phyloP scores from a whole-genome alignment of 805 yeast species.

The Nakazawaea pomicola region DNA sequence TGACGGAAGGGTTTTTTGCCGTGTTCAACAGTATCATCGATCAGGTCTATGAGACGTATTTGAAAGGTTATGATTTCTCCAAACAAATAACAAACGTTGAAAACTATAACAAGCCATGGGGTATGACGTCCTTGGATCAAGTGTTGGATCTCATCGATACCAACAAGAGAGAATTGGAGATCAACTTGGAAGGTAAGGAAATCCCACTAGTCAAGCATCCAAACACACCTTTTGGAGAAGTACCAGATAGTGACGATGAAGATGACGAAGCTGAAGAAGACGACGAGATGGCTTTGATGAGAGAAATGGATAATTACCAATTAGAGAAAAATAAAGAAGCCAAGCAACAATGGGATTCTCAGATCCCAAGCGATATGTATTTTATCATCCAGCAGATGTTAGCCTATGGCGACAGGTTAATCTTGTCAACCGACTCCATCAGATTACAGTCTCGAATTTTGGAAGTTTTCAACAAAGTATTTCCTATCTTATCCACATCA shows the following conservation, averaged over 20 bases:
- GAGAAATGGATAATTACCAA: conserved; percentile 16
- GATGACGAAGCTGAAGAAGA: conserved; percentile 31
- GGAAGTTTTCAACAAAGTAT: conserved; percentile 34
- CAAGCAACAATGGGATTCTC: conserved; percentile 57
- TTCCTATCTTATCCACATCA: conserved; percentile 53
- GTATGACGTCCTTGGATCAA: conserved; percentile 40
- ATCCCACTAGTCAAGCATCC: conserved; percentile 19
- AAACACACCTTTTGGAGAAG: conserved; percentile 21
- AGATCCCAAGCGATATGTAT: conserved; percentile 60
- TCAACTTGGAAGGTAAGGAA: conserved; percentile 13
- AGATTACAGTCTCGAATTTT: conserved; percentile 54
- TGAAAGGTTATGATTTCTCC: conserved; percentile 24
- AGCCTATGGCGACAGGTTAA: conserved; percentile 60
- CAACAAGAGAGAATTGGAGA: conserved; percentile 23
- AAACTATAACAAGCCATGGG: conserved; percentile 49
- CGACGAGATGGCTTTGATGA: conserved; percentile 18
- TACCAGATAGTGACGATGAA: conserved; percentile 32
- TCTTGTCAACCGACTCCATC: conserved; percentile 57
- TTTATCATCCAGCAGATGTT: conserved; percentile 53
- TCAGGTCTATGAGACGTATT: conserved; percentile 37
- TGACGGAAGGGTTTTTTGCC: conserved; percentile 69
- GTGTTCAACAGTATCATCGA: conserved; percentile 60
- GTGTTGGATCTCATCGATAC: conserved; percentile 39
- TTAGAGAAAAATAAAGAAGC: conserved; percentile 18
- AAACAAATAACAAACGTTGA: conserved; percentile 13